Evolutionary conservation across 106 monocot genomes (phyloP), one percentile per base, ranked within the genome.

Genomic region (Phalaenopsis aphrodite): DNA sequence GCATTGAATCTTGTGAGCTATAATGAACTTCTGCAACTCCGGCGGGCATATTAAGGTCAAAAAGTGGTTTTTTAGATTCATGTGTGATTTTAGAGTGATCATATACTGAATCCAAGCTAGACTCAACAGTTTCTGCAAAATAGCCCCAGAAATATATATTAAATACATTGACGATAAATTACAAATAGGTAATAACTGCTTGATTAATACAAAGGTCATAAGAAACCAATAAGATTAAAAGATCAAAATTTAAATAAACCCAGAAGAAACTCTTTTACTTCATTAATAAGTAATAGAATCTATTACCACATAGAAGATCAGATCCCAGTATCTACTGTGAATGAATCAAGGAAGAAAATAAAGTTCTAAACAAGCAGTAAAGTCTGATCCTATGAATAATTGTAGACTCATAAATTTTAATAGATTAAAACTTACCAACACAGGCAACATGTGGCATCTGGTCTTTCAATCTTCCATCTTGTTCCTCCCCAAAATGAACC

Each of bases 41-140:
- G 12, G 14, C 12, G 52, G 88, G 47, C 24, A 80, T 77, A 67
- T 94, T 94, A 23, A 94, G 92, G 81, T 90, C 94, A 81, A 94
- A 86, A 21, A 83, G 83, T 23, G 78, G 1, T 57, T 56, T 79
- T 84, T 67, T 89, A 46, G 49, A 69, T 24, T 38, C 71, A 71
- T 77, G 68, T 39, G 74, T 76, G 42, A 38, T 85, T 85, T 23
- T 55, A 52, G 1, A 75, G 76, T 3, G 57, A 71, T 45, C 21
- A 61, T 41, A 9, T 16, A 75, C 46, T 74, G 36, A 47, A 64
- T 42, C 75, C 57, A 64, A 21, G 38, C 58, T 76, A 39, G 81
- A 56, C 41, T 81, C 81, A 81, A 24, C 58, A 14, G n/a, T 18
- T 61, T 57, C 81, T 81, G 61, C 57, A 81, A 45, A 42, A 71